Conservation (phyloP, 495 filamentous ascomycete genomes). For the Cairneyella variabilis region DNA sequence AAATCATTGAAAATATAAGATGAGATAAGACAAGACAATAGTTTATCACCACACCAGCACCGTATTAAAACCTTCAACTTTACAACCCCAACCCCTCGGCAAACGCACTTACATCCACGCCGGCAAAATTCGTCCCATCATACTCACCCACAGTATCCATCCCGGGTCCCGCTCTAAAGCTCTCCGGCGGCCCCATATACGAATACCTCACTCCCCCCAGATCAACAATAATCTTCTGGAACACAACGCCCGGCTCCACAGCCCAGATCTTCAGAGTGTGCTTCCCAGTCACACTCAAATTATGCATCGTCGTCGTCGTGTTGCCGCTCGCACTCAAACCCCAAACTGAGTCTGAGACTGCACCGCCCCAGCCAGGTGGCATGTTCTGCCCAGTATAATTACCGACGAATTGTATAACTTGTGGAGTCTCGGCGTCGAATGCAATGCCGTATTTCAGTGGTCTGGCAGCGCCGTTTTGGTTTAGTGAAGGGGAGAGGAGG, state of each 20-base stretch:
- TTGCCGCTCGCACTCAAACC: constrained; percentile 33
- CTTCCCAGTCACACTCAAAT: constrained; percentile 40
- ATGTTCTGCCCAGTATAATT: constrained; percentile 40
- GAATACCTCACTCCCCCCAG: constrained; percentile 61
- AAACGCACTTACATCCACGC: constrained; percentile 6
- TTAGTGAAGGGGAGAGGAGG: constrained; percentile 56
- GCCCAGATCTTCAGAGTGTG: constrained; percentile 60
- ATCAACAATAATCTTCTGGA: constrained; percentile 67
- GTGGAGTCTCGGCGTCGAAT: constrained; percentile 41
- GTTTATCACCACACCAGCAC: too few relatives aligned
- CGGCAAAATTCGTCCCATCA: constrained; percentile 34
- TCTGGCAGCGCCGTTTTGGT: constrained; percentile 52
- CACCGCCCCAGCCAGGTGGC: constrained; percentile 53
- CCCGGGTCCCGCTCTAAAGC: constrained; percentile 49
- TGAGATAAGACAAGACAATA: too few relatives aligned
- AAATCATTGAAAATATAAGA: too few relatives aligned
- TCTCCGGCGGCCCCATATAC: constrained; percentile 70
- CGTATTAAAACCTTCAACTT: too few relatives aligned
- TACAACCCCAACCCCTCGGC: too few relatives aligned
- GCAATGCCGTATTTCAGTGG: constrained; percentile 59
- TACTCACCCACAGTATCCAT: constrained; percentile 36
- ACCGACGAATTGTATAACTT: constrained; percentile 49
- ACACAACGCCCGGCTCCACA: constrained; percentile 59
- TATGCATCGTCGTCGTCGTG: constrained; percentile 50
- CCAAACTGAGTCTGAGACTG: constrained; percentile 59